These are phyloP conservation scores for Botrytis paeoniae DNA, from an alignment of 2,329 filamentous ascomycete genomes.

Conservation along the genomic window DNA sequence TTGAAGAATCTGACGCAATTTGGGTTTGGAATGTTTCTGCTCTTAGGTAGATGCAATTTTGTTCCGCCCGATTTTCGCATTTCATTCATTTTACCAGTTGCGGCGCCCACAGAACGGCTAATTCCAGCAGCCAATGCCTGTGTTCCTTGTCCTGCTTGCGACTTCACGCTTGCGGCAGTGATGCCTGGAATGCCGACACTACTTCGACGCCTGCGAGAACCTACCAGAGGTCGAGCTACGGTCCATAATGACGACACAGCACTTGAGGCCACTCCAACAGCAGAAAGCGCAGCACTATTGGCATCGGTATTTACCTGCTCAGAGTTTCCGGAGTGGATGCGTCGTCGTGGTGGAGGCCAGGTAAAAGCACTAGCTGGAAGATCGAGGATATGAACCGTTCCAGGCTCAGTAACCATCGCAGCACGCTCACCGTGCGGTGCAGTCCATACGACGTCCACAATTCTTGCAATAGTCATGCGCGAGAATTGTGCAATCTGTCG, in stretches of 20 bases:
- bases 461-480: conserved; percentile 85
- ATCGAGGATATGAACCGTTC: conserved; percentile 92
- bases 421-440: conserved; percentile 76
- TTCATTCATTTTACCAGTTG: conserved; percentile 68
- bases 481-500: conserved; percentile 86
- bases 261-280: conserved; percentile 36
- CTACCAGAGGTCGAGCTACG: conserved; percentile 36
- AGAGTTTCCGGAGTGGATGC: conserved; percentile 21
- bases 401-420: conserved; percentile 87
- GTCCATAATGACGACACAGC: conserved; percentile 38
- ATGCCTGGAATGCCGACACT: conserved; percentile 35
- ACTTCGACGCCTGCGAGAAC: conserved; percentile 35
- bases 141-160: conserved; percentile 64
- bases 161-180: conserved; percentile 32
- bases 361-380: conserved; percentile 78
- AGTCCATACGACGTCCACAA: conserved; percentile 88
- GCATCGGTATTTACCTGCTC: conserved; percentile 38
- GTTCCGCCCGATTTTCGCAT: conserved; percentile 72
- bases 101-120: conserved; percentile 66
- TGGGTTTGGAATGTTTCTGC: conserved; percentile 50
- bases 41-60: conserved; percentile 66
- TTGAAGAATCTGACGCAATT: conserved; percentile 65
- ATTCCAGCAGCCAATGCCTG: conserved; percentile 72
- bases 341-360: conserved; percentile 67
- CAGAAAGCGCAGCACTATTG: conserved; percentile 48